Conservation (phyloP, 2,329 filamentous ascomycete species). For the Verticillium klebahnii region DNA sequence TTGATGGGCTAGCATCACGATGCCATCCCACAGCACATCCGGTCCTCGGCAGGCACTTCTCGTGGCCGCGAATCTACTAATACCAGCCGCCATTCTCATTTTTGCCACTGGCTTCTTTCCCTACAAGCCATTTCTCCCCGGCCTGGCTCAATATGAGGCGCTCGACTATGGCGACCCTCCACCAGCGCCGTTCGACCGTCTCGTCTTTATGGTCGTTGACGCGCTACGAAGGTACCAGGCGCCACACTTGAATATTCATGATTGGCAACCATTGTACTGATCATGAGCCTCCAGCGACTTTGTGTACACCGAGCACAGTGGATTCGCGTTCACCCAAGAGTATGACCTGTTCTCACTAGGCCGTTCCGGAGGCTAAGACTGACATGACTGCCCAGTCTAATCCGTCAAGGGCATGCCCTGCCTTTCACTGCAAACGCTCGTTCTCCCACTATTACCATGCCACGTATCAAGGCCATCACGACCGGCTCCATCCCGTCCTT, state of each 20-base stretch:
- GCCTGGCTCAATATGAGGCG: constrained; percentile 66
- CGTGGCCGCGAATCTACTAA: constrained; percentile 67
- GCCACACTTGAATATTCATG: neutral
- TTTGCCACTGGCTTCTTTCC: constrained; percentile 96
- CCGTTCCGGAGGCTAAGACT: neutral
- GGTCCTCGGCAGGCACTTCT: constrained; percentile 33
- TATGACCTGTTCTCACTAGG: constrained; percentile 27
- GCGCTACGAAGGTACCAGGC: constrained; percentile 71
- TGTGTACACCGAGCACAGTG: constrained; percentile 76
- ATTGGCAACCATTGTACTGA: neutral
- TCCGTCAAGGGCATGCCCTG: constrained; percentile 75
- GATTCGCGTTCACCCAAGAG: constrained; percentile 86
- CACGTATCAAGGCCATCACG: constrained; percentile 92
- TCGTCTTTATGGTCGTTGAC: constrained; percentile 98
- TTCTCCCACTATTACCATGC: constrained; percentile 98
- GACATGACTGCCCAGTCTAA: constrained; percentile 56
- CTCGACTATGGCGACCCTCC: constrained; percentile 52
- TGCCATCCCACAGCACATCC: constrained; percentile 7
- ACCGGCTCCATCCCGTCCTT: constrained; percentile 98
- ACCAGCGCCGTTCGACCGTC: constrained; percentile 73
- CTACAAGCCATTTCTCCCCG: constrained; percentile 90
- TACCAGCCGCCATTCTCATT: constrained; percentile 67
- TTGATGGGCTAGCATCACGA: constrained; percentile 11
- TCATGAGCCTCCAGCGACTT: constrained; percentile 69
- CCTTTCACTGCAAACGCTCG: constrained; percentile 94